Percentiles rank a stretch among this genome's conserved stretches.
phyloP scores from a whole-genome alignment of 768 basidiomycete genomes.

The Serpula lacrymans region DNA sequence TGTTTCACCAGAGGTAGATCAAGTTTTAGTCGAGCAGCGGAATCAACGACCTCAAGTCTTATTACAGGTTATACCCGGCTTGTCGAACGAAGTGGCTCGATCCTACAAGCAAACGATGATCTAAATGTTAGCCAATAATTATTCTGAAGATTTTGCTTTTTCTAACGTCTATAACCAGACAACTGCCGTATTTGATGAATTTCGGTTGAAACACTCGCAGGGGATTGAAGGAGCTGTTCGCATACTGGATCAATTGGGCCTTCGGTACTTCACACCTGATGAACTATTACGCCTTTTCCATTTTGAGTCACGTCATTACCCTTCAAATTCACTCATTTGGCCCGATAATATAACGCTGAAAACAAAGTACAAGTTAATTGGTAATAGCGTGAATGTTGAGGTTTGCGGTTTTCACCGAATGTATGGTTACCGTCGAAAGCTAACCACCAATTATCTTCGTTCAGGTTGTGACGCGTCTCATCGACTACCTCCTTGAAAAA shows the following conservation, averaged over 20 bases:
- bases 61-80: conserved; percentile 66
- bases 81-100: conserved; percentile 75
- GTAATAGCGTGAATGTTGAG: conserved; percentile 79
- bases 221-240: conserved; percentile 43
- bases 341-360: conserved; percentile 57
- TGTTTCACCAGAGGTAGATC: conserved; percentile 77
- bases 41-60: neutral
- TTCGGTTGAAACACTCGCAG: conserved; percentile 41
- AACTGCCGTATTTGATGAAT: conserved; percentile 51
- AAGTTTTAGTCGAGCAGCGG: neutral
- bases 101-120: conserved; percentile 66
- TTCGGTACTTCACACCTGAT: conserved; percentile 73
- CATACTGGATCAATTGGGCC: conserved; percentile 53
- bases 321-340: conserved; percentile 49
- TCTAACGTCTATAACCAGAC: conserved; percentile 55
- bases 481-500: conserved; percentile 53
- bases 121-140: conserved; percentile 48
- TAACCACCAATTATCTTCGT: neutral
- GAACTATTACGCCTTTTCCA: conserved; percentile 70
- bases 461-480: conserved; percentile 48
- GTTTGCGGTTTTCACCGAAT: conserved; percentile 37
- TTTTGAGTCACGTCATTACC: conserved; percentile 30
- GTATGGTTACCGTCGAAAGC: neutral
- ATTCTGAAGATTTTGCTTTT: neutral
- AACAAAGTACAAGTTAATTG: conserved; percentile 72